Conservation (phyloP, 805 yeast genomes). For the Ogataea philodendri region DNA sequence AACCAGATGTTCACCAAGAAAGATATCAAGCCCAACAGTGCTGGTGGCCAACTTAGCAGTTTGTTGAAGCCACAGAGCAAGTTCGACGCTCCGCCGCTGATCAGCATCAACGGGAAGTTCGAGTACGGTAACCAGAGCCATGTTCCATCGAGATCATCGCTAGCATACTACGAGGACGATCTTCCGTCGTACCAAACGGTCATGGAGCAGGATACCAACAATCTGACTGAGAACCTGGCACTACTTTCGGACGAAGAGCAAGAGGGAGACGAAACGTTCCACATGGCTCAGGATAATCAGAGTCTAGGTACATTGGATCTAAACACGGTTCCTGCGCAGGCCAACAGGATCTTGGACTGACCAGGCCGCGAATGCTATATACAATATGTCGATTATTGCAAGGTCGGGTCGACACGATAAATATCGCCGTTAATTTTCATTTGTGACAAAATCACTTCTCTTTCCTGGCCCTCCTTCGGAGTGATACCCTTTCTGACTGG, state of each 20-base stretch:
- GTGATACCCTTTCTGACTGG: conserved; percentile 38
- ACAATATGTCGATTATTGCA: conserved; percentile 1
- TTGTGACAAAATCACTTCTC: conserved; percentile 28
- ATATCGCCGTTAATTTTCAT: conserved; percentile 38
- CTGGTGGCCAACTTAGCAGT: conserved; percentile 18
- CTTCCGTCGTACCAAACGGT: conserved; percentile 31
- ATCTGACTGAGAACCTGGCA: conserved; percentile 24
- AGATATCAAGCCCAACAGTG: conserved; percentile 10
- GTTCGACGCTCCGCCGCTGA: conserved; percentile 2
- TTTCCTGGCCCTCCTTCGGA: conserved; percentile 30
- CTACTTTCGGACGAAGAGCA: conserved; percentile 25
- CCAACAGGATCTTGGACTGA: conserved; percentile 20
- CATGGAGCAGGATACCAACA: conserved; percentile 24
- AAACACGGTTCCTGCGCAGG: conserved; percentile 17
- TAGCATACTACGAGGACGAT: conserved; percentile 23
- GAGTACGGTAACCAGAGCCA: conserved; percentile 13
- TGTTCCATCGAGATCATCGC: conserved; percentile 27
- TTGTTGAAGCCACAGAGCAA: conserved; percentile 11
- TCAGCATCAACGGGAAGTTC: conserved; percentile 9
- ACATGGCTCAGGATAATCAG: conserved; percentile 14
- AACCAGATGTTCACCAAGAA: conserved; percentile 16
- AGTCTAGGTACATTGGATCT: conserved; percentile 24
- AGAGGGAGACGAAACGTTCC: conserved; percentile 15
- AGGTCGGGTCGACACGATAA: conserved; percentile 35
- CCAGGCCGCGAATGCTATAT: background rate